phyloP scores from a whole-genome alignment of 768 basidiomycete species.

The Macrolepiota albuminosa region DNA sequence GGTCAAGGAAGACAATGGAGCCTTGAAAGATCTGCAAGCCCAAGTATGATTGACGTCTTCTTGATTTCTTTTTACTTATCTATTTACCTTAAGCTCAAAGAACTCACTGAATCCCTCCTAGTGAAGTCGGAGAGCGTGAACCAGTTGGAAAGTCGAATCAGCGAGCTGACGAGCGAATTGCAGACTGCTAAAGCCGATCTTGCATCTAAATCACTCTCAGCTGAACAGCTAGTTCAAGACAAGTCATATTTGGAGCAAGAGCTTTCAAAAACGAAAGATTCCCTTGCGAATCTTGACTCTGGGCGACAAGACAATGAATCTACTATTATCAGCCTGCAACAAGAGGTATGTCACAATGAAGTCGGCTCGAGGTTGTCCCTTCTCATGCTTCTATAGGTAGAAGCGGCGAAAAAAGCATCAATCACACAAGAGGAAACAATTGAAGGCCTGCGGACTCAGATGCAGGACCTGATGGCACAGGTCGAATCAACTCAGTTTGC shows the following conservation, averaged over 20 bases:
- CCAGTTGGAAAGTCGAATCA: slow-evolving; percentile 50
- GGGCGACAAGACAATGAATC: slow-evolving; percentile 27
- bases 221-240: slow-evolving; percentile 44
- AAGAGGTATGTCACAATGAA: slow-evolving; percentile 41
- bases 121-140: slow-evolving; percentile 46
- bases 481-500: slow-evolving; percentile 46
- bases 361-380: slow-evolving; percentile 1
- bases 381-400: slow-evolving; percentile 38
- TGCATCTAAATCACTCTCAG: slow-evolving; percentile 37
- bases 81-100: slow-evolving; percentile 44
- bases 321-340: slow-evolving; percentile 36
- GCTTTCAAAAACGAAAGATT: slow-evolving; percentile 36
- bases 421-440: slow-evolving; percentile 41
- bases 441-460: slow-evolving; percentile 43
- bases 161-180: slow-evolving; percentile 45
- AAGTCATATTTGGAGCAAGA: slow-evolving; percentile 47
- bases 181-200: slow-evolving; percentile 40
- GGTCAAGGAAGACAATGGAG: slow-evolving; percentile 57
- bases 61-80: slow-evolving; percentile 1
- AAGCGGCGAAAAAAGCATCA: slow-evolving; percentile 36
- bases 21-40: slow-evolving; percentile 49
- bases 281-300: slow-evolving; percentile 32
- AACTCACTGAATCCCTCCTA: slow-evolving; percentile 48
- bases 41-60: slow-evolving; percentile 40
- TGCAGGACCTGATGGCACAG: slow-evolving; percentile 47